Base-by-base conservation (phyloP, 2,329 filamentous ascomycete genomes). In the Dothideomycetidae sp. region DNA sequence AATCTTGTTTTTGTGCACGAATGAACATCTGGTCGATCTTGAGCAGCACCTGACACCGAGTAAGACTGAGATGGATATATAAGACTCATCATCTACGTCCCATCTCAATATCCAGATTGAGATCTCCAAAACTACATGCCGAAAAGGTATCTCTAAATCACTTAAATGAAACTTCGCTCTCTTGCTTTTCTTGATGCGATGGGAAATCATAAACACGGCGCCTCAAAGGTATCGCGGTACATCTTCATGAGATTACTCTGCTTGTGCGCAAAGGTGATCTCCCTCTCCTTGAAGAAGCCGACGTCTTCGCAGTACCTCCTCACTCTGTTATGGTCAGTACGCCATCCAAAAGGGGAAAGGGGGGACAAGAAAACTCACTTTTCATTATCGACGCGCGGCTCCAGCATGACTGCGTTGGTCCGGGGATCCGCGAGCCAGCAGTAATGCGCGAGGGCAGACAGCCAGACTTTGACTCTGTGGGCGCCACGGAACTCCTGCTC, bases 251-350 rank as follows among this genome's bases (percentile, higher is more conserved):
- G 69, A 59, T 86, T 92, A 5, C 83, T 77, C 55, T 93, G 85
- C 58, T 98, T 98, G 56, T 96, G 86, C 1, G 85, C 79, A 46
- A 98, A 85, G 1, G 77, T 71, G 35, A 96, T 69, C 52, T 94
- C 84, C 42, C 76, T 76, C 59, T 93, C 82, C 53, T 84, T 90
- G 46, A 78, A 75, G 54, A 96, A 98, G 0, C 88, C 86, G 0
- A 70, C 68, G 5, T 72, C 61, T 44, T 81, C 70, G 11, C 92
- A 70, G 44, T 88, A 83, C 5, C 67, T 56, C 45, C 79, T 74
- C 39, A 85, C 68, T 48, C 80, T 84, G 47, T 29, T 7, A 12
- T 17, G 19, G 10, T 14, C 14, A 23, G 11, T 23, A 38, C 15
- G 38, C 30, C 19, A 21, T 40, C 11, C 15, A 12, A 31, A 15